phyloP scores from a whole-genome alignment of 1,284 basidiomycete genomes.

The Rhodotorula sp. region DNA sequence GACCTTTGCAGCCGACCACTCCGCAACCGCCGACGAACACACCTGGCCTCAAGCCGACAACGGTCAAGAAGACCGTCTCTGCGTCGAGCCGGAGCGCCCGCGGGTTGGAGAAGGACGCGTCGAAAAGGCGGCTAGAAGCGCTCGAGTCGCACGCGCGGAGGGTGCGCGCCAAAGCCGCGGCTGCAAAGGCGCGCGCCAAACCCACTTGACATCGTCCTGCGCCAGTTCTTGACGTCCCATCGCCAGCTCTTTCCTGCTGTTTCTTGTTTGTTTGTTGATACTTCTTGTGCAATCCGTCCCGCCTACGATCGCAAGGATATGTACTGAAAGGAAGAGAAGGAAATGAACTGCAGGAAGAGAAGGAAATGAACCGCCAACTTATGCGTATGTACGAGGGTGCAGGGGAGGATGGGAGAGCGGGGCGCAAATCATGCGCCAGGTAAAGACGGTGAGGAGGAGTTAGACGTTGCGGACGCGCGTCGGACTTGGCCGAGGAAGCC shows the following conservation, averaged over 20 bases:
- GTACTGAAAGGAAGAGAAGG: background rate
- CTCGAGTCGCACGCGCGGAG: slow-evolving; percentile 11
- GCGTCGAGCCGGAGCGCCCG: background rate
- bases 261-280: background rate
- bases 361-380: background rate
- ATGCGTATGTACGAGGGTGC: background rate
- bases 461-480: background rate
- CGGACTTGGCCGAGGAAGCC: slow-evolving; percentile 1
- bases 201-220: background rate
- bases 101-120: background rate
- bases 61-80: slow-evolving; percentile 5
- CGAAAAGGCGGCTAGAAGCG: background rate
- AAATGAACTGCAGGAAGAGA: too few relatives aligned
- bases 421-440: background rate
- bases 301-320: background rate
- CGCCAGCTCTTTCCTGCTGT: background rate
- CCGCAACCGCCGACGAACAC: background rate
- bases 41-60: background rate
- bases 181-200: background rate
- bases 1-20: background rate
- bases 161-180: slow-evolving; percentile 6
- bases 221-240: background rate
- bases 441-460: background rate
- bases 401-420: background rate
- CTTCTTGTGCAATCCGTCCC: background rate